A percentile compares a stretch with the other conserved stretches of the same genome.
Conservation (phyloP, 164 flowering plant genomes). For the Tetracentron sinense region DNA sequence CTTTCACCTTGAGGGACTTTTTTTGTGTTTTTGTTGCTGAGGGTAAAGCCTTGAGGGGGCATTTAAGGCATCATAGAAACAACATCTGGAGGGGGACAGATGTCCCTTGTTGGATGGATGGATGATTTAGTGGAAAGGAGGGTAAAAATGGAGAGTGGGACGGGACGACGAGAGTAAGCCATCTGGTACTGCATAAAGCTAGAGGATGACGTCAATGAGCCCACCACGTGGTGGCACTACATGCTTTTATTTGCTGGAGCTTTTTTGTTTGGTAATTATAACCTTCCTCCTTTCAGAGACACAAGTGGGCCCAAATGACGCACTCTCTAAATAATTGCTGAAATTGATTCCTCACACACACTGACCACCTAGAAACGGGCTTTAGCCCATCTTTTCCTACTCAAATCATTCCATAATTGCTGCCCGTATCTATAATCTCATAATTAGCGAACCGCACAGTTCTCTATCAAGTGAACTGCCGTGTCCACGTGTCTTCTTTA, state of each 20-base stretch:
- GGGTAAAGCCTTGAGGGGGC: too few relatives aligned
- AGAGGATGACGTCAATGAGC: neutral
- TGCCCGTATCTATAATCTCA: too few relatives aligned
- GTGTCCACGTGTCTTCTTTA: too few relatives aligned
- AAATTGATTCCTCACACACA: slow-evolving; percentile 5
- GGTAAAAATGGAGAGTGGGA: too few relatives aligned
- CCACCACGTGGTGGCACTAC: neutral
- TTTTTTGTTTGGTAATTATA: neutral
- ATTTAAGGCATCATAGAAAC: too few relatives aligned
- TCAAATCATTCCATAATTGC: neutral
- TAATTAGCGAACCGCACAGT: too few relatives aligned
- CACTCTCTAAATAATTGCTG: slow-evolving; percentile 7
- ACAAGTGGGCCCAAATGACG: neutral
- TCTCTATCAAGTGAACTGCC: too few relatives aligned
- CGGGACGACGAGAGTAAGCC: neutral
- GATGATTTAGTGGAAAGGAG: too few relatives aligned
- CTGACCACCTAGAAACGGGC: neutral
- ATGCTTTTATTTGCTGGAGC: neutral
- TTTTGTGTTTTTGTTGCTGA: too few relatives aligned
- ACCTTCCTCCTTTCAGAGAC: neutral
- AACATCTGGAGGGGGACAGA: too few relatives aligned
- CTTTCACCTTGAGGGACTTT: too few relatives aligned
- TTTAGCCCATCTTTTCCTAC: neutral
- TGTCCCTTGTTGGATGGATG: too few relatives aligned
- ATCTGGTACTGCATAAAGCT: neutral